Conservation (phyloP, 768 basidiomycete genomes). For the Leccinellum albellum region DNA sequence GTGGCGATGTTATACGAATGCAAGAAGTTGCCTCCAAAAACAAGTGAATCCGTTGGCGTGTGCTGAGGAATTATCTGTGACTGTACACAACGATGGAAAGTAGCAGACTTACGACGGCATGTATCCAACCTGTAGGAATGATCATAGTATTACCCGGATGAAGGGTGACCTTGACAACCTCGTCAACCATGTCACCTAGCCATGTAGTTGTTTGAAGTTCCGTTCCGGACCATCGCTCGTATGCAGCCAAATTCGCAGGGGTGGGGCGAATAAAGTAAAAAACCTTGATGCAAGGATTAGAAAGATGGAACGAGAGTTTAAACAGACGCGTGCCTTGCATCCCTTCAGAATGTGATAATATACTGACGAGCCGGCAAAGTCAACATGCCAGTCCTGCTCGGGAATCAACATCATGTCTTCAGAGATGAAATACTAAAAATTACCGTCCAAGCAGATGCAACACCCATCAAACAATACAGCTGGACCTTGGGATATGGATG, state of each 20-base stretch:
- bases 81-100: not conserved
- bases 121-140: constrained; percentile 96
- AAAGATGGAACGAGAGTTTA: not conserved
- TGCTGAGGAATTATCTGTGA: constrained; percentile 48
- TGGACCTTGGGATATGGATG: constrained; percentile 90
- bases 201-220: constrained; percentile 85
- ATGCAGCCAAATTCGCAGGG: constrained; percentile 77
- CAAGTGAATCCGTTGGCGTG: constrained; percentile 88
- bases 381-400: constrained; percentile 91
- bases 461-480: constrained; percentile 95
- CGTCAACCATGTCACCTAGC: constrained; percentile 91
- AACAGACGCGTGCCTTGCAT: constrained; percentile 55
- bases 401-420: not conserved
- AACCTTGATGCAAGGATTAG: constrained; percentile 43
- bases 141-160: constrained; percentile 84
- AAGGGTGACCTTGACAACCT: constrained; percentile 82
- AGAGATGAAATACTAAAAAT: constrained; percentile 25
- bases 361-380: constrained; percentile 97
- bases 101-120: constrained; percentile 74
- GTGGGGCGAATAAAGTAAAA: constrained; percentile 97
- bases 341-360: constrained; percentile 93
- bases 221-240: constrained; percentile 91
- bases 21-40: constrained; percentile 96
- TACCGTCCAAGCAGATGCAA: constrained; percentile 91
- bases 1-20: constrained; percentile 88